Base-by-base conservation (phyloP, 768 basidiomycete species). In the Phanerodontia chrysosporium region DNA sequence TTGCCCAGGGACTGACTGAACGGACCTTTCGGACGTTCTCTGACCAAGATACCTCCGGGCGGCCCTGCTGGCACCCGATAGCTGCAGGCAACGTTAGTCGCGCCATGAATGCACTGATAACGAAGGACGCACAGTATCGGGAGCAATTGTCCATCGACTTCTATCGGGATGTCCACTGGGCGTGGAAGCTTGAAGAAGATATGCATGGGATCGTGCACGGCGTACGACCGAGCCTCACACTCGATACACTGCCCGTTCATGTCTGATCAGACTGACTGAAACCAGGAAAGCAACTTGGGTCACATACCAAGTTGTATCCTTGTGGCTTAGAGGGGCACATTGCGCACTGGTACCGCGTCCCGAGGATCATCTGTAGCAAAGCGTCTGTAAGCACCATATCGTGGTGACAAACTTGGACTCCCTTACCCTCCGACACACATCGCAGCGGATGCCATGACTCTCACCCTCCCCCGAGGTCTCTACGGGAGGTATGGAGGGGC, bases 161-260 rank as follows among this genome's bases (percentile, higher is more conserved):
- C 74, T 36, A 89, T 75, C 1, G 80, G 80, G 14, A 79, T 77
- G 28, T 92, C 80, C 12, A 95, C 86, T 2, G 89, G 91, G 21
- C 90, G 81, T 32, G 85, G 85, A 32, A 98, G 78, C 67, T 92
- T 95, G 78, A 96, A 84, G 74, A 97, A 98, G 12, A 89, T 75
- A 61, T 98, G 95, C 73, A 80, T 81, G 0, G 92, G 85, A 69
- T 96, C 86, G 67, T 98, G 95, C 18, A 91, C 66, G 6, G 78
- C 72, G 67, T 94, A 91, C 0, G 94, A 96, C 44, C 77, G 79
- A 29, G 75, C 73, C 72, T 98, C 95, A 69, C 95, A 98, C 28
- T 76, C 77, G 22, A 83, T 75, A 70, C 95, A 97, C 94, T 97
- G 55, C 0, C 48, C 29, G 10, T 55, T 52, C 32, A 49, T 55